These are phyloP conservation scores for Trematosphaeria pertusa DNA, from an alignment of 2,329 filamentous ascomycete species.

Conservation along the genomic window DNA sequence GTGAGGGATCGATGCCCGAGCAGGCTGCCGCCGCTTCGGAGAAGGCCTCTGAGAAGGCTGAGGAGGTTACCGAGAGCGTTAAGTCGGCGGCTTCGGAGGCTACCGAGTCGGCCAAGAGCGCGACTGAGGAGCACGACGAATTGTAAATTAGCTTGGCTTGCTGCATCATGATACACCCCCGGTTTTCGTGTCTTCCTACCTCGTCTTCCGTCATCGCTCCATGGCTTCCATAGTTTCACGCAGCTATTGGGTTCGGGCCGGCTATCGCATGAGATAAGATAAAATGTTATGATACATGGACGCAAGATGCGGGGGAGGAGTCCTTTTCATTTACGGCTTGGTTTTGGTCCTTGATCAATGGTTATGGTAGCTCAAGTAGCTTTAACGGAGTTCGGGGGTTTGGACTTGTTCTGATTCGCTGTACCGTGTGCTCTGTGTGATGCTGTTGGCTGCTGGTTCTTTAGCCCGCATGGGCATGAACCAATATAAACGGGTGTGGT, in stretches of 20 bases:
- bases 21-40: slow-evolving; percentile 54
- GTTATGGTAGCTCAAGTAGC: slow-evolving; percentile 6
- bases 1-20: slow-evolving; percentile 53
- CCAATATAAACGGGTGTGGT: no score
- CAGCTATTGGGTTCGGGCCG: no score
- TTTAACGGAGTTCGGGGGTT: no score
- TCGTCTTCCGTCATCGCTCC: slow-evolving; percentile 7
- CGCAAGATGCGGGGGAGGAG: background rate
- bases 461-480: no score
- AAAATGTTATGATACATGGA: slow-evolving; percentile 11
- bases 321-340: slow-evolving; percentile 2
- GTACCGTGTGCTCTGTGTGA: no score
- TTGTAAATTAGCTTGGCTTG: slow-evolving; percentile 63
- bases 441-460: no score
- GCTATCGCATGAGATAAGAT: slow-evolving; percentile 9
- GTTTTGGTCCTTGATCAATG: slow-evolving; percentile 1
- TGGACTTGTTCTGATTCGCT: no score
- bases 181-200: slow-evolving; percentile 4
- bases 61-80: slow-evolving; percentile 45
- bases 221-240: background rate
- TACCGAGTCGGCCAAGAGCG: slow-evolving; percentile 47
- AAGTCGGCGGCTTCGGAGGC: slow-evolving; percentile 50
- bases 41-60: slow-evolving; percentile 49
- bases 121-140: slow-evolving; percentile 69
- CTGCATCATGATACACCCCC: background rate